Evolutionary conservation across 371 early-diverging fungal species (phyloP), one percentile per base, ranked within the genome.

Genomic region (Rhizopus stolonifer): DNA sequence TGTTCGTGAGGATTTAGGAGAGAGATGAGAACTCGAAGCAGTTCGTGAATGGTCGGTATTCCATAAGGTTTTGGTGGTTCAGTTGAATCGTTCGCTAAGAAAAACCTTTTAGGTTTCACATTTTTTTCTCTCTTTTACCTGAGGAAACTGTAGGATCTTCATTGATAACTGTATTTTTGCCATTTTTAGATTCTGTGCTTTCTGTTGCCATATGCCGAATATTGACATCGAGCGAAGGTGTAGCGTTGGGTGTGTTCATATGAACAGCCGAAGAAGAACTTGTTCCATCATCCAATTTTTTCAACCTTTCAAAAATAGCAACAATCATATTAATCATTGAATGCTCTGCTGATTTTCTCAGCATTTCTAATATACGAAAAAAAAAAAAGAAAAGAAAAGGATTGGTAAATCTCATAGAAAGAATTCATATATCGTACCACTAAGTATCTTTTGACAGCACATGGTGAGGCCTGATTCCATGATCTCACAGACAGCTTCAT

Each of bases 401-500:
- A 42, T 1, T 42, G 42, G 50, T 39, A 38, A 59, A 42, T 8
- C 31, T 48, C 47, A 42, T 33, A 25, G 29, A 44, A 11, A 17
- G 31, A 31, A 14, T 9, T 13, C 11, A 72, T 50, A 57, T 48
- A 51, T n/a, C 73, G 44, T 84, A 89, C 92, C 96, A 66, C 88
- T 92, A 23, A 95, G 64, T 42, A 95, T 79, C 69, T 88, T 86
- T 71, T 94, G 95, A 69, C 94, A 96, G 69, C 92, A 91, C 90
- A 98, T 94, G 64, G 93, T 92, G 33, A 97, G 83, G 1, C 91
- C 94, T 4, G 94, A 93, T 70, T 98, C 98, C 70, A 97, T 88
- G 84, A 96, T 93, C 55, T 91, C 94, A 65, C 98, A 98, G 5
- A 97, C 86, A 13, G 90, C 89, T 60, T 91, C 92, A 63, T 98